Conservation (phyloP, 495 filamentous ascomycete genomes). For the Lentithecium fluviatile region DNA sequence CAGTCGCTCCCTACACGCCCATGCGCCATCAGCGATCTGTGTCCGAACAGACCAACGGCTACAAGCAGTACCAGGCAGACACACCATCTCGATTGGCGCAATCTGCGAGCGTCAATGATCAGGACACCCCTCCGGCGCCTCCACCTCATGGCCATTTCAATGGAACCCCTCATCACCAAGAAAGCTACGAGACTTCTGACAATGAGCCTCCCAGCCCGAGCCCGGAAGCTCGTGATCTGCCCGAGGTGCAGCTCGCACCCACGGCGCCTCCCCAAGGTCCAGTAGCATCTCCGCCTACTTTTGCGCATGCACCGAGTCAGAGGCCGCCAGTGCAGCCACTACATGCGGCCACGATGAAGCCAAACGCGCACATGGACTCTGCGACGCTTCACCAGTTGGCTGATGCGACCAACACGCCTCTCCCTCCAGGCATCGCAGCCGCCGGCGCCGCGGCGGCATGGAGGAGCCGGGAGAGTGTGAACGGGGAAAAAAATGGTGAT, state of each 20-base stretch:
- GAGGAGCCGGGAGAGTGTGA: constrained; percentile 28
- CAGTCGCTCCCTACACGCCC: constrained; percentile 44
- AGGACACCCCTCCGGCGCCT: constrained; percentile 47
- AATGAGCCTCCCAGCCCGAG: constrained; percentile 14
- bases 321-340: constrained; percentile 66
- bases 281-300: constrained; percentile 71
- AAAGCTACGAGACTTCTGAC: constrained; percentile 24
- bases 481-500: constrained; percentile 34
- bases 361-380: constrained; percentile 76
- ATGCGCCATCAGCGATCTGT: constrained; percentile 53
- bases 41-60: constrained; percentile 54
- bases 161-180: constrained; percentile 13
- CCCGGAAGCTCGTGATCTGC: constrained; percentile 24
- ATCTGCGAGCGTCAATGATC: constrained; percentile 37
- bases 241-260: constrained; percentile 24
- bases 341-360: constrained; percentile 69
- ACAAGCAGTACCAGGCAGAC: constrained; percentile 47
- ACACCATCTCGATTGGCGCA: constrained; percentile 49
- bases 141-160: constrained; percentile 44
- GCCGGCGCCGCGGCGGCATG: constrained; percentile 48
- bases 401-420: constrained; percentile 50
- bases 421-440: constrained; percentile 36
- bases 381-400: constrained; percentile 76
- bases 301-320: constrained; percentile 67
- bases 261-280: constrained; percentile 61